phyloP scores from a whole-genome alignment of 257 asterid genomes.

The Mitragyna speciosa region DNA sequence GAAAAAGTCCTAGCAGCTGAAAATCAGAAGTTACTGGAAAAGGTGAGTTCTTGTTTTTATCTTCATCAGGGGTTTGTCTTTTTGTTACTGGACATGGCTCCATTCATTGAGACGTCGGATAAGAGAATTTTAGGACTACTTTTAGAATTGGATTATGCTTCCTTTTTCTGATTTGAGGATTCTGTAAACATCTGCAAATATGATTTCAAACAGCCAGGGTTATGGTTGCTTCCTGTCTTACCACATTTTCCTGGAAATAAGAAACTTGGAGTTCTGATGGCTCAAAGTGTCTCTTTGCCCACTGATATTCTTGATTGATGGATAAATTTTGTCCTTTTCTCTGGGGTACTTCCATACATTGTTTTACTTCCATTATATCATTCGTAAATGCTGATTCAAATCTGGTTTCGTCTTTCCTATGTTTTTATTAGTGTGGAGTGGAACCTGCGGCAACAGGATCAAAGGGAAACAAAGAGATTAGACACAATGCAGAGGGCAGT shows the following conservation, averaged over 20 bases:
- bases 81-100: not conserved
- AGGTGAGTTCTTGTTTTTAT: constrained; percentile 40
- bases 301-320: too few relatives aligned
- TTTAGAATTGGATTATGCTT: not conserved
- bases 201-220: not conserved
- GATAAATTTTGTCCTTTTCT: not conserved
- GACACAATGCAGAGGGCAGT: constrained; percentile 45
- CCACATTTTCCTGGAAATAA: not conserved
- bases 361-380: not conserved
- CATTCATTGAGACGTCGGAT: not conserved
- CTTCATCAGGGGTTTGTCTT: not conserved
- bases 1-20: constrained; percentile 75
- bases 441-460: constrained; percentile 22
- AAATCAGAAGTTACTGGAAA: constrained; percentile 61
- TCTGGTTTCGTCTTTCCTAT: not conserved
- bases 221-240: not conserved
- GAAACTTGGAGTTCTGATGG: not conserved
- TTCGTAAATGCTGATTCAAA: not conserved
- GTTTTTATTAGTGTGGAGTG: constrained; percentile 37
- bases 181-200: not conserved
- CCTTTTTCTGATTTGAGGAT: not conserved
- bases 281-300: not conserved
- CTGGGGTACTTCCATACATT: not conserved
- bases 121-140: too few relatives aligned
- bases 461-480: constrained; percentile 35